Conservation (phyloP, 345 rosid genomes). For the Fremontodendron californicum region DNA sequence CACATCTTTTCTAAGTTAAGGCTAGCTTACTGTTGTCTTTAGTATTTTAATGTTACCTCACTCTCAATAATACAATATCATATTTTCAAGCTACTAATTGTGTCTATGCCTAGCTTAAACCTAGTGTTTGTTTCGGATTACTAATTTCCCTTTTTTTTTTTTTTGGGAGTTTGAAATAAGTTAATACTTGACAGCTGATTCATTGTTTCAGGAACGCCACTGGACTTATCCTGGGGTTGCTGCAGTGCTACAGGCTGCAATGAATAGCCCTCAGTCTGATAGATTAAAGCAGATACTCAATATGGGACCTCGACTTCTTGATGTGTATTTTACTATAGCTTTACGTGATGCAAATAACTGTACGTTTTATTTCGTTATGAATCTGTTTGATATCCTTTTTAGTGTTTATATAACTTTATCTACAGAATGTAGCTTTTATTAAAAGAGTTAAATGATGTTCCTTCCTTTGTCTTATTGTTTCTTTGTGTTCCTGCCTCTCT, state of each 20-base stretch:
- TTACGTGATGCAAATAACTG: slow-evolving; percentile 74
- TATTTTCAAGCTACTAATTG: neutral
- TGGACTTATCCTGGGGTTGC: slow-evolving; percentile 71
- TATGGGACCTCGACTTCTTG: slow-evolving; percentile 73
- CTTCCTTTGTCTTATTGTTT: neutral
- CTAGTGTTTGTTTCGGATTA: neutral
- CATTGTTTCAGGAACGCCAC: slow-evolving; percentile 66
- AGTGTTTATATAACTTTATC: neutral
- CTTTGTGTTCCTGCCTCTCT: slow-evolving; percentile 17
- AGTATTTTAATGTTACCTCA: neutral
- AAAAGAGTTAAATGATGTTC: neutral
- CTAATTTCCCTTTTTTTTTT: neutral
- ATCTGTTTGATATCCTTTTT: slow-evolving; percentile 11
- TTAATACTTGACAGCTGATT: neutral
- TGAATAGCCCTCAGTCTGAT: slow-evolving; percentile 59
- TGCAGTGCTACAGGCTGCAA: slow-evolving; percentile 72
- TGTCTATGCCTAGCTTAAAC: neutral
- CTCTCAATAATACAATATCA: neutral
- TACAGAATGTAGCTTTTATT: neutral
- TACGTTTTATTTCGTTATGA: slow-evolving; percentile 30
- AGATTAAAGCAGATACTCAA: slow-evolving; percentile 69
- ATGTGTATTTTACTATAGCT: slow-evolving; percentile 61
- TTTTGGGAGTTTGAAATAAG: neutral
- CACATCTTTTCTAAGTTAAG: neutral
- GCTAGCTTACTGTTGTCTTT: neutral